These are phyloP conservation scores for Globisporangium solare DNA, from an alignment of 352 stramenopile genomes.

Conservation along the genomic window DNA sequence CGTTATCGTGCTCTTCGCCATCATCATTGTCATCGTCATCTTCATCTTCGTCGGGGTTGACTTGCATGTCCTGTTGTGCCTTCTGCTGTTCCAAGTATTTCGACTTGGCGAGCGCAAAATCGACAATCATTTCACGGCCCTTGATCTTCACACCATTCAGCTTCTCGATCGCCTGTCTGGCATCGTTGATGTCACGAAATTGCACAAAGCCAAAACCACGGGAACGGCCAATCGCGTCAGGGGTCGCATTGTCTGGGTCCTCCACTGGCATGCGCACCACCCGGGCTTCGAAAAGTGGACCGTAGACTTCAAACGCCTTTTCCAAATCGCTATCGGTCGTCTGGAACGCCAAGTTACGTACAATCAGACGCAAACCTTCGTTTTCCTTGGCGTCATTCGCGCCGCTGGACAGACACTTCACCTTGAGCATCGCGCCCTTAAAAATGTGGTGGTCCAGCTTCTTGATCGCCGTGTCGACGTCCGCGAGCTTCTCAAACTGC, in stretches of 20 bases:
- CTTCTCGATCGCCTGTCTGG: constrained; percentile 56
- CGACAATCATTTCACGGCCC: constrained; percentile 80
- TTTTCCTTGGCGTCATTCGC: constrained; percentile 28
- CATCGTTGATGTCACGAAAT: constrained; percentile 60
- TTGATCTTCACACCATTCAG: constrained; percentile 78
- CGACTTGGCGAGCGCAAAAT: constrained; percentile 77
- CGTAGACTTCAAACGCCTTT: constrained; percentile 62
- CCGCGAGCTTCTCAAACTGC: constrained; percentile 48
- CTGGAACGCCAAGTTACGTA: constrained; percentile 83
- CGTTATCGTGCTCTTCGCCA: constrained; percentile 31
- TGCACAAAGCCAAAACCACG: constrained; percentile 85
- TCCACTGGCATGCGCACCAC: constrained; percentile 77
- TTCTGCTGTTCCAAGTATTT: constrained; percentile 78
- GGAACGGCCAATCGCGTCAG: constrained; percentile 50
- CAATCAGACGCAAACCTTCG: constrained; percentile 71
- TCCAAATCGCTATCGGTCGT: constrained; percentile 67
- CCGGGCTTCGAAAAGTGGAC: constrained; percentile 59
- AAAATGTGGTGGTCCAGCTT: constrained; percentile 86
- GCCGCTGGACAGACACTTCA: constrained; percentile 32
- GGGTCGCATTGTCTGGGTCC: constrained; percentile 23
- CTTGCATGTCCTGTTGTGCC: constrained; percentile 24
- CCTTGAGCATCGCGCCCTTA: constrained; percentile 70
- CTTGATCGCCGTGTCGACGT: constrained; percentile 43
- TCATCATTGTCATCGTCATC: constrained; percentile 40
- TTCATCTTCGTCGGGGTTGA: constrained; percentile 25